Conservation (phyloP, 192 early-diverging fungal species). For the Coemansia sp. region DNA sequence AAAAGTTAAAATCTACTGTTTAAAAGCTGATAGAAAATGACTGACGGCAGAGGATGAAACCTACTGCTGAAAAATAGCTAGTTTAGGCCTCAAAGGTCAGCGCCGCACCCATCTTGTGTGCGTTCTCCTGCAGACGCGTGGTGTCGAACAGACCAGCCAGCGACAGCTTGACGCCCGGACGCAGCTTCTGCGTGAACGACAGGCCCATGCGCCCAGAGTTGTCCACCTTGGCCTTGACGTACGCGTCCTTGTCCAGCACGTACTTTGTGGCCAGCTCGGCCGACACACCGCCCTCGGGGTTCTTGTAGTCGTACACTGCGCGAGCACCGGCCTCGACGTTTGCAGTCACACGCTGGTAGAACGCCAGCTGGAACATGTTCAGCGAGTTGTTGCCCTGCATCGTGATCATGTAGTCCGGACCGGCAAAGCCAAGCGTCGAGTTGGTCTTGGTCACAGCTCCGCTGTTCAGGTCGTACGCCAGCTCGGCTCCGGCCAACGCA, state of each 20-base stretch:
- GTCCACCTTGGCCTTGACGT: constrained; percentile 86
- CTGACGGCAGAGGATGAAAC: not conserved
- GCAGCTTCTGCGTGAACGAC: constrained; percentile 90
- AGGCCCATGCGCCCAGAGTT: constrained; percentile 86
- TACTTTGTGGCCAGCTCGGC: constrained; percentile 96
- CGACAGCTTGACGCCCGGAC: constrained; percentile 91
- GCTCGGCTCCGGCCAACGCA: constrained; percentile 88
- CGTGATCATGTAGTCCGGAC: constrained; percentile 83
- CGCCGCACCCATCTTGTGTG: constrained; percentile 91
- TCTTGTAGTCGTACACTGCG: constrained; percentile 86
- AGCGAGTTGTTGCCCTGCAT: constrained; percentile 91
- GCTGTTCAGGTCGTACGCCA: constrained; percentile 89
- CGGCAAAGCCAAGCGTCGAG: constrained; percentile 81
- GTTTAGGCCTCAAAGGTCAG: constrained; percentile 87
- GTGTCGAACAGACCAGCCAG: constrained; percentile 94
- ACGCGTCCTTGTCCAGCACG: constrained; percentile 82
- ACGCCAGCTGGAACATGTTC: constrained; percentile 84
- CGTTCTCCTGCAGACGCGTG: constrained; percentile 87
- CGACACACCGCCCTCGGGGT: constrained; percentile 67
- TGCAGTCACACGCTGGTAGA: constrained; percentile 93
- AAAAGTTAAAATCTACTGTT: not conserved
- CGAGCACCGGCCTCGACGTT: constrained; percentile 94
- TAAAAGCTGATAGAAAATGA: not conserved
- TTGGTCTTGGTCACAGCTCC: constrained; percentile 88
- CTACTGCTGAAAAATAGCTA: constrained; percentile 5